Percentiles rank a stretch among this genome's conserved stretches.
Conservation (phyloP, 495 filamentous ascomycete species). For the Glutinoglossum americanum region DNA sequence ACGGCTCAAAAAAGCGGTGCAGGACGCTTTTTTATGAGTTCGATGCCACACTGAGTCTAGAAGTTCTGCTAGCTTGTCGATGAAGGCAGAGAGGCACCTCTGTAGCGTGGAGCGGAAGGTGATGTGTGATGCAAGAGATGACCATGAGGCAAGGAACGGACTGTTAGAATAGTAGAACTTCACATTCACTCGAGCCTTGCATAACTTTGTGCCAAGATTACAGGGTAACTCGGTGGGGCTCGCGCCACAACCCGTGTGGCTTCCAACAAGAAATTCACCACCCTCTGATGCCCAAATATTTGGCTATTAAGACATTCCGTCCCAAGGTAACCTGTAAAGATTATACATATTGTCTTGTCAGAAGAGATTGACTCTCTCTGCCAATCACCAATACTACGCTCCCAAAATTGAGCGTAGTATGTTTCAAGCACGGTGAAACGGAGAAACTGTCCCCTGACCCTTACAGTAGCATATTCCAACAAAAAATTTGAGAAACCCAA, state of each 20-base stretch:
- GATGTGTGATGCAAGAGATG: neutral
- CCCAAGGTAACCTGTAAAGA: no score
- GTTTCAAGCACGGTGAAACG: neutral
- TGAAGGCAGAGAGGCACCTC: neutral
- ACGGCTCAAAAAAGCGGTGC: neutral
- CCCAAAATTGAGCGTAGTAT: neutral
- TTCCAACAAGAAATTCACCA: conserved; percentile 1
- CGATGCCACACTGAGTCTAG: neutral
- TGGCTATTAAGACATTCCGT: no score
- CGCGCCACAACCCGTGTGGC: no score
- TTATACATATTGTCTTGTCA: no score
- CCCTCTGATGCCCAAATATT: no score
- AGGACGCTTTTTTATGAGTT: neutral
- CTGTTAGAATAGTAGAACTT: neutral
- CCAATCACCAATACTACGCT: neutral
- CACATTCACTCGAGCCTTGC: neutral
- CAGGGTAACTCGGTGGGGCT: neutral
- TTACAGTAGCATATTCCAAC: neutral
- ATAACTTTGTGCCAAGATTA: neutral
- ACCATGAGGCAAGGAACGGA: neutral
- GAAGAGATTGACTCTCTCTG: no score
- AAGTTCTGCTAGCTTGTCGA: neutral
- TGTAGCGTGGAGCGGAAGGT: neutral
- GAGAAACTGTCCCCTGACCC: neutral
- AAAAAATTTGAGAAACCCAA: neutral